Base-by-base conservation (phyloP, 495 filamentous ascomycete species). In the Parathielavia hyrcaniae region DNA sequence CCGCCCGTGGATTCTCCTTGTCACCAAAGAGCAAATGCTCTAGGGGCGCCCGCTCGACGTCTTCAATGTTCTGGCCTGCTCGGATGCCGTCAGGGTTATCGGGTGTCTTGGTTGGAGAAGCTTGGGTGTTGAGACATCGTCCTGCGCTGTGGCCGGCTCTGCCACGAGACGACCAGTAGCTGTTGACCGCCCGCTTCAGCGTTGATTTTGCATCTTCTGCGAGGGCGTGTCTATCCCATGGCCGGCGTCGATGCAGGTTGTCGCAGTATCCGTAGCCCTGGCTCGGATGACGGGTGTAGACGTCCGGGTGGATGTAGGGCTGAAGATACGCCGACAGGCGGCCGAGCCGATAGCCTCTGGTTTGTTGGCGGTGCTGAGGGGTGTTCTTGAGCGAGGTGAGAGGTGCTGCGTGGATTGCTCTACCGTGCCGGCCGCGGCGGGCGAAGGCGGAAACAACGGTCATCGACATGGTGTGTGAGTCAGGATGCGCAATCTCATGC, bases 301-400 rank as follows among this genome's bases (percentile, higher is more conserved):
- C 62, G 40, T 72, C 69, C 13, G 67, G 59, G 57, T 77, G 69
- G 9, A 74, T 51, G 41, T 69, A 76, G 26, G 72, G 36, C 17
- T 52, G 34, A 1, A 52, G 35, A 35, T 52, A 73, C 12, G 72
- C 69, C 71, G 76, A 77, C 12, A 67, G 43, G 11, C 64, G 61
- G 40, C 71, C 73, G 53, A 80, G 73, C 48, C 76, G 72, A 59
- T 79, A 79, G 54, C 52, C 64, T 17, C 80, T 75, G 11, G 55
- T 64, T 51, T 80, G 79, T 35, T 75, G 67, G 1, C 55, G 61
- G 16, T 40, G 62, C 54, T 60, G 64, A 43, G 60, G 43, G 32
- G 53, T 38, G 14, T 49, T 59, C 12, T 61, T 50, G 19, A 64
- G 49, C 52, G 50, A 51, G n/a, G 50, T 55, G 39, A 56, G 49